Conservation (phyloP, 805 yeast genomes). For the Saccharomycopsis malanga region DNA sequence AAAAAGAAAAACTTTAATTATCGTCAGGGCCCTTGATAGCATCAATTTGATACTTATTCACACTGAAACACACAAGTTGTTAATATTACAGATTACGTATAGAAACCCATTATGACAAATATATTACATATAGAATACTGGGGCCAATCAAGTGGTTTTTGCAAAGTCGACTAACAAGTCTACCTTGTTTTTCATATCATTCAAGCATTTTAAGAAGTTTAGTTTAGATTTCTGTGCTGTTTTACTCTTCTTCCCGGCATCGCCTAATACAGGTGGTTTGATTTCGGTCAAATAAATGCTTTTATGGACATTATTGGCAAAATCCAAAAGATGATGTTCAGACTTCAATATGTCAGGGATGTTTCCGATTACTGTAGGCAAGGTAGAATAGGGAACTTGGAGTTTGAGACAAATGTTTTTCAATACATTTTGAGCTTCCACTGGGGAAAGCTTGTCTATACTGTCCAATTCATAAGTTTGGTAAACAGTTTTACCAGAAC, state of each 20-base stretch:
- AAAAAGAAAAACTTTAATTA: too few species aligned
- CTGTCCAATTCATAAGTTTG: slow-evolving; percentile 4
- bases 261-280: not conserved
- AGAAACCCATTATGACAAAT: too few species aligned
- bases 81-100: too few species aligned
- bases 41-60: too few species aligned
- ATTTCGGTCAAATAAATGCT: slow-evolving; percentile 6
- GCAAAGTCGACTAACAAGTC: too few species aligned
- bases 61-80: too few species aligned
- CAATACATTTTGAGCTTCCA: slow-evolving; percentile 12
- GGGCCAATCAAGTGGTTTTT: too few species aligned
- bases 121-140: too few species aligned
- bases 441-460: slow-evolving; percentile 10
- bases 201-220: slow-evolving; percentile 11
- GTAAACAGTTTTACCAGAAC: slow-evolving; percentile 1
- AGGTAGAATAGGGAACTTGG: slow-evolving; percentile 4
- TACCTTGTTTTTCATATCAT: slow-evolving; percentile 13
- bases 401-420: slow-evolving; percentile 18
- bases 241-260: not conserved
- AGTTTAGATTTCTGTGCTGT: slow-evolving; percentile 6
- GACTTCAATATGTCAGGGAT: slow-evolving; percentile 19
- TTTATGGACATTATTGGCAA: slow-evolving; percentile 17
- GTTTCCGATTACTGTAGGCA: slow-evolving; percentile 8
- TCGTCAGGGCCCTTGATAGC: too few species aligned
- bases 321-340: slow-evolving; percentile 15